Conservation (phyloP, 2,329 filamentous ascomycete species). For the Aureobasidium uvarum region DNA sequence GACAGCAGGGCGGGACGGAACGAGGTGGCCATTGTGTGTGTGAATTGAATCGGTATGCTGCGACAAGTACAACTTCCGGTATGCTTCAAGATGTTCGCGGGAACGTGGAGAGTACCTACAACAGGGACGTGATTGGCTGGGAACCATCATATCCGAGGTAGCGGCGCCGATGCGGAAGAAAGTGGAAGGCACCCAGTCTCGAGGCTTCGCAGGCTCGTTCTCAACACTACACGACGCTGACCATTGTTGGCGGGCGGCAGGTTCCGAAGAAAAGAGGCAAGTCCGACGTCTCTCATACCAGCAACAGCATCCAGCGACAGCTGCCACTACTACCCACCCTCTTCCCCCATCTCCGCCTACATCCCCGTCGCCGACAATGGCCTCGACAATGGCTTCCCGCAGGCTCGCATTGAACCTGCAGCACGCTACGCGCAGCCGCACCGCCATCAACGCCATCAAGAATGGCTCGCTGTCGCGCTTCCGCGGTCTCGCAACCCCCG, state of each 20-base stretch:
- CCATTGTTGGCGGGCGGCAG: slow-evolving; percentile 9
- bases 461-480: slow-evolving; percentile 67
- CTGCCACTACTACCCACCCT: slow-evolving; percentile 31
- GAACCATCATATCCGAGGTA: background rate
- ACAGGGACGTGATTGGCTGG: slow-evolving; percentile 7
- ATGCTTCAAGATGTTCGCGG: slow-evolving; percentile 4
- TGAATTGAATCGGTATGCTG: slow-evolving; percentile 2
- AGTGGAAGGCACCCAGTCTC: background rate
- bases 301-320: slow-evolving; percentile 39
- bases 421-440: slow-evolving; percentile 83
- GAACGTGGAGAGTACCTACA: background rate
- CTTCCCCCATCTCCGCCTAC: slow-evolving; percentile 40
- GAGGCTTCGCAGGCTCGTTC: background rate
- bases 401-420: slow-evolving; percentile 94
- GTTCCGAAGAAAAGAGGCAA: slow-evolving; percentile 23
- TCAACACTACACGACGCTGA: background rate
- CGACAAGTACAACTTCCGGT: background rate
- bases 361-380: slow-evolving; percentile 31
- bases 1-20: slow-evolving; percentile 40
- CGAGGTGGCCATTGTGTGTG: slow-evolving; percentile 51
- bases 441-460: slow-evolving; percentile 71
- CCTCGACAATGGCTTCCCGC: slow-evolving; percentile 80
- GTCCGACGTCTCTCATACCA: slow-evolving; percentile 22
- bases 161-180: slow-evolving; percentile 6
- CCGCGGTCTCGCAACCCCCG: slow-evolving; percentile 87